Conservation (phyloP, 345 rosid genomes). For the Pugionium dolabratum region DNA sequence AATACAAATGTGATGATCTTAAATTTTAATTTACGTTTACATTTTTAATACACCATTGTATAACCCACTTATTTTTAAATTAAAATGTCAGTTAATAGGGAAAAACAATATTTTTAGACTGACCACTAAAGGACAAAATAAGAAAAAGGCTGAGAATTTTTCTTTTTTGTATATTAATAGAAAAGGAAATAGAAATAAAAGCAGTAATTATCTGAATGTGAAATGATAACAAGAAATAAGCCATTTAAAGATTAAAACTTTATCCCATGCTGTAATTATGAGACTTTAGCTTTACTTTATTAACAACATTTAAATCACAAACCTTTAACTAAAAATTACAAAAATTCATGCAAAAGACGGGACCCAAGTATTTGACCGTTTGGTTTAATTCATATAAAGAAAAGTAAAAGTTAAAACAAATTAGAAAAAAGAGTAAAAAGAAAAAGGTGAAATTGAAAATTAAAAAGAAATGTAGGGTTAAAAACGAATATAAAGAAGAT, state of each 20-base stretch:
- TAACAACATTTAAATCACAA: conserved; percentile 29
- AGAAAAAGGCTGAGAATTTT: conserved; percentile 11
- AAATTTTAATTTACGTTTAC: background rate
- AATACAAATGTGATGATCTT: background rate
- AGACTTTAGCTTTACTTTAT: conserved; percentile 43
- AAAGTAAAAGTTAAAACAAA: conserved; percentile 38
- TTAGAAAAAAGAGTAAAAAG: background rate
- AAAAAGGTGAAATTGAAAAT: conserved; percentile 9
- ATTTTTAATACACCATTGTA: no score
- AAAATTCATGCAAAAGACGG: conserved; percentile 36
- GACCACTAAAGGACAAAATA: conserved; percentile 38
- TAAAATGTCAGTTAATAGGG: conserved; percentile 27
- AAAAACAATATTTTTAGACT: conserved; percentile 19
- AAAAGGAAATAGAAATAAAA: conserved; percentile 27
- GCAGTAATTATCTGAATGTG: conserved; percentile 41
- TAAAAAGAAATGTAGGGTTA: conserved; percentile 4
- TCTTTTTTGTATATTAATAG: background rate
- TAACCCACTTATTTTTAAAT: no score
- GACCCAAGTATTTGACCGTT: conserved; percentile 44
- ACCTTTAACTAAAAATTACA: conserved; percentile 22
- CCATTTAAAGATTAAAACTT: conserved; percentile 28
- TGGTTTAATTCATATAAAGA: conserved; percentile 40
- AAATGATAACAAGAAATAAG: conserved; percentile 32
- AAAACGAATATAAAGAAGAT: no score
- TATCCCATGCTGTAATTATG: conserved; percentile 43